Evolutionary conservation across 495 filamentous ascomycete genomes (phyloP).

Genomic region (Penicillium egyptiacum): DNA sequence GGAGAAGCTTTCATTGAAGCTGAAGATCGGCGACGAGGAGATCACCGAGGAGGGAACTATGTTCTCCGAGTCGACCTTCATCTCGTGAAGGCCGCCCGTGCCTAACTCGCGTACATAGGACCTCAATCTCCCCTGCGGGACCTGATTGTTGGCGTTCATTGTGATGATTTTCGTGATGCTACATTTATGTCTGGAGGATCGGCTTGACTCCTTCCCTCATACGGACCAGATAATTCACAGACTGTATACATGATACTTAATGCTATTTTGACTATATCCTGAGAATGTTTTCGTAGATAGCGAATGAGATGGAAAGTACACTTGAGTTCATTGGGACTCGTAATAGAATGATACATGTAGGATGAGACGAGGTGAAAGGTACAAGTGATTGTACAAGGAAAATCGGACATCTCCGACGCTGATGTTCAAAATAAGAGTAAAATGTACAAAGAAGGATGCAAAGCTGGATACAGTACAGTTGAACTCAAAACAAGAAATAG

Average conservation of each 20-base stretch:
- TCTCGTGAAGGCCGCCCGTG: constrained; percentile 54
- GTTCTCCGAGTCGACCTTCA: constrained; percentile 90
- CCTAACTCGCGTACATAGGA: constrained; percentile 37
- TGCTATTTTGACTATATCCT: constrained; percentile 32
- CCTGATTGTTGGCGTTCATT: constrained; percentile 20
- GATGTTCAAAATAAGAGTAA: constrained; percentile 1
- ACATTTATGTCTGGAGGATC: constrained; percentile 26
- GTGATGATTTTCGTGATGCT: constrained; percentile 25
- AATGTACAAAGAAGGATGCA: constrained; percentile 20
- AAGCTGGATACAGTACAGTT: constrained; percentile 18
- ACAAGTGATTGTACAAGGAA: constrained; percentile 14
- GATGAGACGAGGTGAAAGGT: constrained; percentile 4
- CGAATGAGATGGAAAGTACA: not conserved
- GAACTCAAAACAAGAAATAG: constrained; percentile 10
- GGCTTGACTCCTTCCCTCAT: constrained; percentile 15
- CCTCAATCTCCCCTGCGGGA: constrained; percentile 22
- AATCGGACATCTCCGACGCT: not conserved
- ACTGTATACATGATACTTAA: constrained; percentile 41
- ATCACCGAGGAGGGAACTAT: constrained; percentile 71
- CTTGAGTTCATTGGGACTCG: not conserved
- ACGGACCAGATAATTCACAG: constrained; percentile 35
- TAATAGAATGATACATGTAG: not conserved
- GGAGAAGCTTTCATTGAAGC: constrained; percentile 65
- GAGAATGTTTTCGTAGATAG: not conserved
- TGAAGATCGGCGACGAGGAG: constrained; percentile 79